A percentile compares a stretch with the other conserved stretches of the same genome.
These are phyloP conservation scores for Actinidia arguta DNA, from an alignment of 179 eudicot species.

Conservation along the genomic window DNA sequence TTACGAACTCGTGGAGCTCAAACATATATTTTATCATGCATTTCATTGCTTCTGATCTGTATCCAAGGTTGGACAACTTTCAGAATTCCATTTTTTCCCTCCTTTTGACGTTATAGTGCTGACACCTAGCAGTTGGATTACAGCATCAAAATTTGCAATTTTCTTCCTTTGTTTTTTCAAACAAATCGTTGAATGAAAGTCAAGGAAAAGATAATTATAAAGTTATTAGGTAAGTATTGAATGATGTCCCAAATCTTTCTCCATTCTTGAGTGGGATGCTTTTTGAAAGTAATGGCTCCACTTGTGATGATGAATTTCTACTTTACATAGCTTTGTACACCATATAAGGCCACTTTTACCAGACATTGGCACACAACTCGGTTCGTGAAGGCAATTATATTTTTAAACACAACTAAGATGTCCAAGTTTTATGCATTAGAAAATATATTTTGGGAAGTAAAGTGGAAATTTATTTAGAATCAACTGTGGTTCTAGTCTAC, in stretches of 20 bases:
- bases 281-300: neutral
- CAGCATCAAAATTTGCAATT: neutral
- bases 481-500: too few species aligned
- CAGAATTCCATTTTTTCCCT: neutral
- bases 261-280: neutral
- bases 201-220: too few species aligned
- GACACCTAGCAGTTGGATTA: neutral
- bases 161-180: neutral
- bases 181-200: too few species aligned
- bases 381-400: neutral
- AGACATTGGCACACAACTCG: neutral
- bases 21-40: neutral
- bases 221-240: neutral
- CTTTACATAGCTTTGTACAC: neutral
- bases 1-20: neutral
- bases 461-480: too few species aligned
- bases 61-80: neutral
- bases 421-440: neutral
- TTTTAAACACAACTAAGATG: neutral
- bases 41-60: neutral
- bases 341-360: neutral
- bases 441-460: neutral
- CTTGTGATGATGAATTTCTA: neutral
- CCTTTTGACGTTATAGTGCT: neutral
- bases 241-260: conserved; percentile 2